phyloP scores from a whole-genome alignment of 2,329 filamentous ascomycete species.

The Curvularia verruculosa region DNA sequence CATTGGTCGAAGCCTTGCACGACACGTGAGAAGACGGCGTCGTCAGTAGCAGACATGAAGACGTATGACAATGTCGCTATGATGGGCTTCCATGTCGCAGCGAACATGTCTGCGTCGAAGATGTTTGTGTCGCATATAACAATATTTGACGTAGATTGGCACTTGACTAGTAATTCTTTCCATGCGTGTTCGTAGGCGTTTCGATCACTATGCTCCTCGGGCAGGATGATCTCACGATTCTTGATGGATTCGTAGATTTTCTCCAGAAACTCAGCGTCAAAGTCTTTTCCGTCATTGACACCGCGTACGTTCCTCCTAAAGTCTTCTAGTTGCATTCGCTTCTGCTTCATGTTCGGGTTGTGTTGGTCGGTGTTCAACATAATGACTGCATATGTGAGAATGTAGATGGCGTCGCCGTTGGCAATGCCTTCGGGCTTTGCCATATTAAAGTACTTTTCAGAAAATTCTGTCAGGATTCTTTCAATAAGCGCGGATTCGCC shows the following conservation, averaged over 20 bases:
- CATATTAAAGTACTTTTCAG: conserved; percentile 79
- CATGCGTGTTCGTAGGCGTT: conserved; percentile 97
- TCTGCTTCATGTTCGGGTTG: conserved; percentile 85
- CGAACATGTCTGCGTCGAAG: conserved; percentile 97
- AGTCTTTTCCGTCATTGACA: conserved; percentile 85
- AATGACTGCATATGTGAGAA: conserved; percentile 94
- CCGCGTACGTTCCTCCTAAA: conserved; percentile 91
- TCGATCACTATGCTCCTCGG: conserved; percentile 95
- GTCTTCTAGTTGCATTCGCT: conserved; percentile 82
- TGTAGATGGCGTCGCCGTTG: conserved; percentile 85
- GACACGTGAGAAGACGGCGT: conserved; percentile 90
- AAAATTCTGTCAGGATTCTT: conserved; percentile 85
- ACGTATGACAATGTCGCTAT: conserved; percentile 95
- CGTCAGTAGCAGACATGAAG: conserved; percentile 98
- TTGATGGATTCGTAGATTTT: conserved; percentile 91
- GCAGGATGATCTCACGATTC: conserved; percentile 91
- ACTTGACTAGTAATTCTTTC: conserved; percentile 90
- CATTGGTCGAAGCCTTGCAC: conserved; percentile 97
- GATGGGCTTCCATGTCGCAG: conserved; percentile 92
- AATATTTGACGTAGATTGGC: conserved; percentile 74
- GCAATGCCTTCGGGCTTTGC: conserved; percentile 75
- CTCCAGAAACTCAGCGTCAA: conserved; percentile 80
- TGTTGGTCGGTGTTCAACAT: conserved; percentile 98
- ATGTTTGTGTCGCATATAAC: conserved; percentile 87
- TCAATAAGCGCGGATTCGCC: conserved; percentile 94